Evolutionary conservation across 1,139 yeast genomes (phyloP).

Genomic region (Yamadazyma mexicana): DNA sequence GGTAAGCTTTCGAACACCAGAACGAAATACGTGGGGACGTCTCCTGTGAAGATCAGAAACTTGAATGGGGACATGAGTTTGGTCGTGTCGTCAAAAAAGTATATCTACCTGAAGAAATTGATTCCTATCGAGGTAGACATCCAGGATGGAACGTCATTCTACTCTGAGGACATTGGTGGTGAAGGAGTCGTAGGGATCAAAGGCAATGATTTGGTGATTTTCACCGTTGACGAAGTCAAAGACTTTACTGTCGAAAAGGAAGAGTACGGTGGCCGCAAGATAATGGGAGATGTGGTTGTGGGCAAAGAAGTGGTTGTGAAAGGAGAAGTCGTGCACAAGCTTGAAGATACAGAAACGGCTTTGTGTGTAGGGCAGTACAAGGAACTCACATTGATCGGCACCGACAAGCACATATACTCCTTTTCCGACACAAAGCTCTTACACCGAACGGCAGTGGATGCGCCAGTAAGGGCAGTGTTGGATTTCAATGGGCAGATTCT

Average conservation of each 20-base stretch:
- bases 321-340: not conserved
- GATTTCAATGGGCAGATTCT: slow-evolving; percentile 63
- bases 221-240: slow-evolving; percentile 54
- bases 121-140: slow-evolving; percentile 41
- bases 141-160: slow-evolving; percentile 48
- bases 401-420: slow-evolving; percentile 15
- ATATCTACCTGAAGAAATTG: slow-evolving; percentile 32
- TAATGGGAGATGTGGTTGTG: slow-evolving; percentile 40
- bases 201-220: slow-evolving; percentile 54
- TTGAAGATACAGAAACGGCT: slow-evolving; percentile 6
- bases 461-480: slow-evolving; percentile 48
- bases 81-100: slow-evolving; percentile 46
- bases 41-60: slow-evolving; percentile 53
- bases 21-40: slow-evolving; percentile 72
- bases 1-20: slow-evolving; percentile 71
- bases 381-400: slow-evolving; percentile 32
- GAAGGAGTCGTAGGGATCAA: slow-evolving; percentile 65
- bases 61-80: slow-evolving; percentile 26
- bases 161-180: slow-evolving; percentile 63
- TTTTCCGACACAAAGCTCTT: slow-evolving; percentile 30
- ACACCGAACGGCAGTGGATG: slow-evolving; percentile 63
- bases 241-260: slow-evolving; percentile 34
- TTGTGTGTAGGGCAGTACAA: slow-evolving; percentile 8
- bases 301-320: not conserved
- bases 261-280: not conserved